Evolutionary conservation across 2,329 filamentous ascomycete genomes (phyloP).

Genomic region (Byssothecium circinans): DNA sequence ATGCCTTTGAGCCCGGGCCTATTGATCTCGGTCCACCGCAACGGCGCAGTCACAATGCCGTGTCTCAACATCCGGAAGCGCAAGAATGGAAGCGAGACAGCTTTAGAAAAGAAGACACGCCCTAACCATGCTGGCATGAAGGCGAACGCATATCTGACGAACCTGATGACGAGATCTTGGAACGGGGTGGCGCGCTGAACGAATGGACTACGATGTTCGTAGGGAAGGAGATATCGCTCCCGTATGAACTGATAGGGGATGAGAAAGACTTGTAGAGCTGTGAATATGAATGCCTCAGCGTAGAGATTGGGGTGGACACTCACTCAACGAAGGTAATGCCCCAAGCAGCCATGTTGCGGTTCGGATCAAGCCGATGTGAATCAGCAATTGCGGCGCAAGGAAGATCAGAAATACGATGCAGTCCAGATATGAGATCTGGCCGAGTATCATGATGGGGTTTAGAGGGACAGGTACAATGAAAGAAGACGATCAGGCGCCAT

Average conservation of each 20-base stretch:
- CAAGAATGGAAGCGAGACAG: slow-evolving; percentile 72
- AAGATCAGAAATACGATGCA: slow-evolving; percentile 72
- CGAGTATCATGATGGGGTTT: slow-evolving; percentile 68
- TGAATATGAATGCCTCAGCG: slow-evolving; percentile 29
- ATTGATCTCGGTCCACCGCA: slow-evolving; percentile 65
- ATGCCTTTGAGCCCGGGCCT: slow-evolving; percentile 62
- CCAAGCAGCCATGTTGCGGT: slow-evolving; percentile 61
- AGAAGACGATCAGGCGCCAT: too few species aligned
- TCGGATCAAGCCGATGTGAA: slow-evolving; percentile 64
- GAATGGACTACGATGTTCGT: slow-evolving; percentile 59
- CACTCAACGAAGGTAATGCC: slow-evolving; percentile 72
- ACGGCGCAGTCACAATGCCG: slow-evolving; percentile 63
- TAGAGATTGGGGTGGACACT: slow-evolving; percentile 17
- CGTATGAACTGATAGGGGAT: slow-evolving; percentile 62
- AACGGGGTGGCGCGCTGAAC: slow-evolving; percentile 71
- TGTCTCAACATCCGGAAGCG: slow-evolving; percentile 75
- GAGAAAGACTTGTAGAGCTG: slow-evolving; percentile 53
- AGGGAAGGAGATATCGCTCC: slow-evolving; percentile 58
- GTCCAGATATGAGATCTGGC: slow-evolving; percentile 74
- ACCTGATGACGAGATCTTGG: slow-evolving; percentile 75
- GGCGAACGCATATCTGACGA: slow-evolving; percentile 76
- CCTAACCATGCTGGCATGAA: slow-evolving; percentile 69
- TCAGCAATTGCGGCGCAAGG: slow-evolving; percentile 70
- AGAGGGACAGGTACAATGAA: too few species aligned
- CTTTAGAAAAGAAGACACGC: slow-evolving; percentile 75